These are phyloP conservation scores for Podospora australis DNA, from an alignment of 495 filamentous ascomycete genomes.

Conservation along the genomic window DNA sequence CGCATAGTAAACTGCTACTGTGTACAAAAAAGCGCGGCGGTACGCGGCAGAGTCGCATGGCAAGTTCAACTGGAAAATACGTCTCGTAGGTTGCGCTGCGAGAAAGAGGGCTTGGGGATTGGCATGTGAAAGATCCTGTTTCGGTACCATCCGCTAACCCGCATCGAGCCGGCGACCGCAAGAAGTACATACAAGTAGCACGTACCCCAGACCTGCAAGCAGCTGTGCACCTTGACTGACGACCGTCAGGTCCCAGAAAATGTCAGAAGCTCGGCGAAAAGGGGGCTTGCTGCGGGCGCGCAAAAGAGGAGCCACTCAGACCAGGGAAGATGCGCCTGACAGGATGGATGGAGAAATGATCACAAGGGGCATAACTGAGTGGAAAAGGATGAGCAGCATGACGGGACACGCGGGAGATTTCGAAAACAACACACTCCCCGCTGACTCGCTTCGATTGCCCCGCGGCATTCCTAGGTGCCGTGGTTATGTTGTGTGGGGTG, in stretches of 20 bases:
- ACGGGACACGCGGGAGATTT: not conserved
- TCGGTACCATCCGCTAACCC: slow-evolving; percentile 18
- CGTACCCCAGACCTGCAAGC: no score
- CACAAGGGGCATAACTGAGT: not conserved
- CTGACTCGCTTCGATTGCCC: slow-evolving; percentile 23
- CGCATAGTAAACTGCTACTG: no score
- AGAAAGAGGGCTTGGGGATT: not conserved
- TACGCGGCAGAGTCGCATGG: no score
- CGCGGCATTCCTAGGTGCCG: no score
- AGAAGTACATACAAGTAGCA: not conserved
- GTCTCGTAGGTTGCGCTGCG: no score
- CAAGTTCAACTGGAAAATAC: no score
- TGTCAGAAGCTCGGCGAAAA: no score
- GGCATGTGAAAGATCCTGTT: slow-evolving; percentile 19
- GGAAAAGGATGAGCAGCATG: no score
- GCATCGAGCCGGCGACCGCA: slow-evolving; percentile 6
- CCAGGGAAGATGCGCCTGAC: not conserved
- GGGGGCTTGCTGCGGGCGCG: not conserved
- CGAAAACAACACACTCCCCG: slow-evolving; percentile 1
- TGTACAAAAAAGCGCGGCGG: no score
- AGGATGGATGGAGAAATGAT: not conserved
- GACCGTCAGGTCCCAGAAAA: no score
- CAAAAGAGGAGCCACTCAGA: not conserved
- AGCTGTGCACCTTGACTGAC: no score
- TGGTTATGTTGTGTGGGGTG: no score